Evolutionary conservation across 1,139 yeast genomes (phyloP).

Genomic region (Saccharomycopsis hybrid): DNA sequence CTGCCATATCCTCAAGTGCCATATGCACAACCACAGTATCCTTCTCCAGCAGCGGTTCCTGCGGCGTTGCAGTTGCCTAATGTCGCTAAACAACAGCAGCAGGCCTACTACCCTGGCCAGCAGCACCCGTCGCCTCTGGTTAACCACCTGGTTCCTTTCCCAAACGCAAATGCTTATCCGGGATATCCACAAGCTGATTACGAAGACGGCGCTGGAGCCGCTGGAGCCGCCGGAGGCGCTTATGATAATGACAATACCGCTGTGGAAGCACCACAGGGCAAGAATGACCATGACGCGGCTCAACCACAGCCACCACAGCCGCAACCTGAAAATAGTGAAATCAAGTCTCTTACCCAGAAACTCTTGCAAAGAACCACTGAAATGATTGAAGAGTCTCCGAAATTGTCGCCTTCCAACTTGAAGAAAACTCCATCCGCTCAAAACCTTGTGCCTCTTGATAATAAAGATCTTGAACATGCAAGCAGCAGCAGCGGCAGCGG

Average conservation of each 20-base stretch:
- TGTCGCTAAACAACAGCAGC: background rate
- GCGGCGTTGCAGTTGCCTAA: background rate
- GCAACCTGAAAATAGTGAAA: background rate
- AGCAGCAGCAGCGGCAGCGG: background rate
- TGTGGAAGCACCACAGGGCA: too few species aligned
- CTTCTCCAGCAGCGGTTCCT: conserved; percentile 3
- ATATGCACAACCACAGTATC: conserved; percentile 7
- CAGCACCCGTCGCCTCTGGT: background rate
- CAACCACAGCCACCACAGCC: conserved; percentile 3
- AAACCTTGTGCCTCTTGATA: background rate
- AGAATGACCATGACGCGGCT: background rate
- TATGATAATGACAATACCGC: too few species aligned
- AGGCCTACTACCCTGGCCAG: background rate
- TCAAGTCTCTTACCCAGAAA: conserved; percentile 14
- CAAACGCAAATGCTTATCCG: too few species aligned
- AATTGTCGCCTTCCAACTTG: background rate
- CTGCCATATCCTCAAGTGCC: conserved; percentile 5
- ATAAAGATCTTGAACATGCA: background rate
- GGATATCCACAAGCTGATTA: too few species aligned
- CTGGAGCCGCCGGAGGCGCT: too few species aligned
- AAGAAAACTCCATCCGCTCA: background rate
- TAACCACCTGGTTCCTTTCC: too few species aligned
- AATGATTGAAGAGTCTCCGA: conserved; percentile 19
- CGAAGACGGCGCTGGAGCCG: too few species aligned
- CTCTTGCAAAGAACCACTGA: conserved; percentile 17